Evolutionary conservation across 345 rosid genomes (phyloP).

Genomic region (Geranium brycei): DNA sequence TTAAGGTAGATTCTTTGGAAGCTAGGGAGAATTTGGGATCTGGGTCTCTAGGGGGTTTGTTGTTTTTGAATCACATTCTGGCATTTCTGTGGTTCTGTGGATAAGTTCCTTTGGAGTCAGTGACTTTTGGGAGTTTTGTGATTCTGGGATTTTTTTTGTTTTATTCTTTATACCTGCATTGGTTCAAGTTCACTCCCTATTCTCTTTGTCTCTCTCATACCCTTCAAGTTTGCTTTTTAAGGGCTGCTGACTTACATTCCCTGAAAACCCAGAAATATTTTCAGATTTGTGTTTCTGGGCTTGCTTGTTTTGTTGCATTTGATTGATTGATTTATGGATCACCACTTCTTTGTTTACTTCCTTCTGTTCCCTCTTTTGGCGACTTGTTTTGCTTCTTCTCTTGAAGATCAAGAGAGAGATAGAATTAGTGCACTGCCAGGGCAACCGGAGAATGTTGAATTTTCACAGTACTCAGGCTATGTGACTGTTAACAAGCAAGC

Average conservation of each 20-base stretch:
- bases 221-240: background rate
- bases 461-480: conserved; percentile 79
- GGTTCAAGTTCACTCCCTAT: too few relatives aligned
- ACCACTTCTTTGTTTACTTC: conserved; percentile 8
- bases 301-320: conserved; percentile 5
- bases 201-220: background rate
- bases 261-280: conserved; percentile 13
- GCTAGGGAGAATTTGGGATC: background rate
- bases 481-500: conserved; percentile 67
- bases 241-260: background rate
- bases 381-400: conserved; percentile 3
- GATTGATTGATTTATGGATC: conserved; percentile 26
- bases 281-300: conserved; percentile 10
- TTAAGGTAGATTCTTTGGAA: background rate
- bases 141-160: too few relatives aligned
- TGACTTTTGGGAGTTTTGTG: too few relatives aligned
- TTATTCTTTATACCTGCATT: too few relatives aligned
- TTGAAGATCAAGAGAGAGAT: conserved; percentile 42
- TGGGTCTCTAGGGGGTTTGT: background rate
- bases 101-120: too few relatives aligned
- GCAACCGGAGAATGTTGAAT: conserved; percentile 49
- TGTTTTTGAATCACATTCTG: background rate
- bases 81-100: background rate
- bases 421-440: conserved; percentile 60
- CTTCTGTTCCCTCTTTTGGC: background rate